Base-by-base conservation (phyloP, 768 basidiomycete genomes). In the Amanita pallidorosea region DNA sequence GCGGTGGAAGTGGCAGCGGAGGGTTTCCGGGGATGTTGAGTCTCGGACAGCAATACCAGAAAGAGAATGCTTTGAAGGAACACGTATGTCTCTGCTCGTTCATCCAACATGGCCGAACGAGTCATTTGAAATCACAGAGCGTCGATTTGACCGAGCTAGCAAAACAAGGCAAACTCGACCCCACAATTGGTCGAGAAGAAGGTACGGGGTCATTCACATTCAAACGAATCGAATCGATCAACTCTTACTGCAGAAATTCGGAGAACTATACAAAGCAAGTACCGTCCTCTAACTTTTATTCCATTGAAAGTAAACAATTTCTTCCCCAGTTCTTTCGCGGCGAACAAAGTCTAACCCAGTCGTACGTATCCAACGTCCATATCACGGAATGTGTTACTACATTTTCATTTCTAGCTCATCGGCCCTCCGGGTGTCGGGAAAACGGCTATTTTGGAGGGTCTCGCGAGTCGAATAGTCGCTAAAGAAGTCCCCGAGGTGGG, bases 331-430 rank as follows among this genome's bases (percentile, higher is more conserved):
- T 58, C 70, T 94, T 7, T 92, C 88, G 22, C 73, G 91, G 38
- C 67, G 93, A 59, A 95, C 92, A 2, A 96, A 96, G 65, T 89
- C 87, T 7, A 94, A 95, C 58, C 92, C 91, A 4, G 89, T 94
- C 56, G 87, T 82, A 65, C 46, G 81, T 68, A 1, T 29, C 35
- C 0, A 2, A 2, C 2, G 29, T 9, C 3, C n/a, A 17, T 7
- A 17, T 36, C 15, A 36, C 15, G 15, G 34, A 29, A 29, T 29
- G 35, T 6, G 36, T 3, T 20, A 40, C 42, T 15, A 18, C 18
- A 2, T 17, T n/a, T 17, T 25, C 47, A 15, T 47, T 22, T 37
- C 7, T 53, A 86, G 84, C 74, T 88, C 42, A 86, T 89, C 49
- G 86, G 88, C 5, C 83, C 88, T 22, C 88, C 91, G 2, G 92